Base-by-base conservation (phyloP, 257 asterid species). In the Echium plantagineum region DNA sequence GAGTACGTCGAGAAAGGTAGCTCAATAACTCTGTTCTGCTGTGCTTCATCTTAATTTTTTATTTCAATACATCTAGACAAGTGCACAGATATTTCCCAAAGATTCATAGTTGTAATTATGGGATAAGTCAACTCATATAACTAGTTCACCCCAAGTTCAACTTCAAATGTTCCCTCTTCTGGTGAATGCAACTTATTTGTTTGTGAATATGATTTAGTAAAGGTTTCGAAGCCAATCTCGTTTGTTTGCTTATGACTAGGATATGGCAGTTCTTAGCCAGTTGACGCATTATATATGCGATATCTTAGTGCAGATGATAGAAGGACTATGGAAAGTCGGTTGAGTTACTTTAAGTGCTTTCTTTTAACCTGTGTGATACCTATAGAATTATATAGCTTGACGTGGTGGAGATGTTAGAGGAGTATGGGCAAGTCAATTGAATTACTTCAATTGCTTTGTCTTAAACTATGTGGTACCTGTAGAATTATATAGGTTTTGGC, bases 1-100 rank as follows among this genome's bases (percentile, higher is more conserved):
- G 68, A 70, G 77, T 55, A 74, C 63, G 57, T 56, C 79, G 1
- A 81, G 72, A 72, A 84, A 84, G 94, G 94, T 81, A 9, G 17
- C 80, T 76, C 63, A 48, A 60, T 46, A 52, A 61, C 55, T 51
- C 57, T 55, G 32, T 26, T 17, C 28, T 9, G 13, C 60, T 3
- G 47, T 51, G 20, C 18, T 53, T 53, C 26, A 24, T 24, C 20
- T 52, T 13, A 42, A 42, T 5, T 28, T 0, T 28, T 28, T 28
- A 12, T 42, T 15, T 42, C 4, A 42, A 2, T 10, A 38, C 48
- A 38, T 38, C 48, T 38, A 9, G 8, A 38, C 9, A 6, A 6
- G 48, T 38, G 26, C 13, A 38, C 48, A 38, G 15, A 1, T 31
- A 31, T 7, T 7, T 31, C 6, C 38, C 4, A 31, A 38, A 1